Base-by-base conservation (phyloP, 306 rosid genomes). In the Inga oerstediana region DNA sequence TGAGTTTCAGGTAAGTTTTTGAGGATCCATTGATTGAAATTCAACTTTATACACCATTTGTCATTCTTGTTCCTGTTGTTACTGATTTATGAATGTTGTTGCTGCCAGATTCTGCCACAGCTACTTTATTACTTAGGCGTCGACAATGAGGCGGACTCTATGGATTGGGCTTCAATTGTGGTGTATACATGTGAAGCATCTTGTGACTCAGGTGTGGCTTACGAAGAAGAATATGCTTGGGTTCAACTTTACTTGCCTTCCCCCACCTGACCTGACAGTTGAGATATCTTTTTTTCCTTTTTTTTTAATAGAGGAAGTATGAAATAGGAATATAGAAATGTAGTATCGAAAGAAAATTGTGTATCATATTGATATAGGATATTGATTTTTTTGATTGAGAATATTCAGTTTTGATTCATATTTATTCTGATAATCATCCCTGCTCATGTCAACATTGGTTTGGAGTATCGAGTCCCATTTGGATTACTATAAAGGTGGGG, bases 91-190 rank as follows among this genome's bases (percentile, higher is more conserved):
- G 52, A 66, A 67, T 77, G 30, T 65, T 51, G 56, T 88, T 62
- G 73, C 69, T 46, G 37, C 65, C 87, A 93, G 97, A 84, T 93
- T 59, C 80, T 92, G 87, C 97, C 97, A 48, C 98, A 93, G 84
- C 79, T 91, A 84, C 91, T 89, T 17, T 92, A 86, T 80, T 89
- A 86, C 86, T 91, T 89, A 0, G 88, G 88, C 10, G 88, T 93
- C 48, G 90, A 85, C 85, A 87, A 91, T 46, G 94, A 90, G 1
- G 72, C 11, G 10, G 90, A 85, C 69, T 93, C 94, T 64, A 84
- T 93, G 70, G 97, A 92, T 74, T 93, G 97, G 97, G 92, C 92
- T 2, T 86, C 94, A 6, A 78, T 93, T 64, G 94, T 84, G 4
- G 93, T 84, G 71, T 90, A 90, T 79, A 41, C 94, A 7, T 93